phyloP scores from a whole-genome alignment of 345 rosid species.

The Gossypium thurberi region DNA sequence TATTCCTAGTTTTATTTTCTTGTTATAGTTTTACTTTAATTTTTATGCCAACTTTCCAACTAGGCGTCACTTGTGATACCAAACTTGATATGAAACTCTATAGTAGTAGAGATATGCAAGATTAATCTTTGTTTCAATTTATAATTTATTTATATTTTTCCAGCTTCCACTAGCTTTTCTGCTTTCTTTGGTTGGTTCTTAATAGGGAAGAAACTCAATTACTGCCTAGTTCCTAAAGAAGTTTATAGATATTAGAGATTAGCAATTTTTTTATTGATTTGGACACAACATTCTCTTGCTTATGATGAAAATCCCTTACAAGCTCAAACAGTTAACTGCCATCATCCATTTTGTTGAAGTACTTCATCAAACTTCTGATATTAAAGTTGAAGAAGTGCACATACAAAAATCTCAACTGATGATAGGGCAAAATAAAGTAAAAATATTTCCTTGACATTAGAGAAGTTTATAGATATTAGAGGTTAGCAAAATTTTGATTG shows the following conservation, averaged over 20 bases:
- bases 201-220: not conserved
- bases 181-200: not conserved
- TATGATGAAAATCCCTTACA: not conserved
- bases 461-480: not conserved
- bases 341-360: not conserved
- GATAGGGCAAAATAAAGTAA: not conserved
- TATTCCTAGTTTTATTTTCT: not conserved
- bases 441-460: not conserved
- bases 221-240: not conserved
- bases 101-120: not conserved
- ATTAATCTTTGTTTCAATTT: not conserved
- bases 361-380: not conserved
- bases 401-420: conserved; percentile 1
- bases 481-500: not conserved
- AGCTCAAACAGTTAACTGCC: not conserved
- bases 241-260: not conserved
- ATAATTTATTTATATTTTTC: not conserved
- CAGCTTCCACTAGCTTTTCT: not conserved
- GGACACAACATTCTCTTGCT: not conserved
- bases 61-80: not conserved
- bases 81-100: not conserved
- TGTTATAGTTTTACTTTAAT: not conserved
- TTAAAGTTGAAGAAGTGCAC: not conserved
- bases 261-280: not conserved
- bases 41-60: not conserved